Evolutionary conservation across 176 grass and related monocot species (phyloP), one percentile per base, ranked within the genome.

Genomic region (Luzula sylvatica): DNA sequence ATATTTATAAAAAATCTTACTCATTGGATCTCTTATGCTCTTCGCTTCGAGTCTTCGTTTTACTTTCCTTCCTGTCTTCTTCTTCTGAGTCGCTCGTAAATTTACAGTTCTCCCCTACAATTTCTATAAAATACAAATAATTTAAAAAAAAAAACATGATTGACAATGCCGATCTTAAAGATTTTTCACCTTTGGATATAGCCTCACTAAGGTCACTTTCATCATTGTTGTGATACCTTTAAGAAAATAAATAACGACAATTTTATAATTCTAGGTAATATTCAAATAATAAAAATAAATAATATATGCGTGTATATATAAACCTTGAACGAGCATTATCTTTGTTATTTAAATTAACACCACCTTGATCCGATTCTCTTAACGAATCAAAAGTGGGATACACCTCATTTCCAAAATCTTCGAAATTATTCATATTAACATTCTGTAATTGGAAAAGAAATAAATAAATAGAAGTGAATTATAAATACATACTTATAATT

Each of bases 161-260:
- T 1, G 8, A 49, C 45, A 18, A 14, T 46, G 43, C 35, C 7
- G 16, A 43, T 35, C 32, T 46, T 55, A 65, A 65, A 25, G 30
- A 64, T 20, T 17, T 2, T 19, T 50, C 14, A 78, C 75, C 75
- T 72, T 72, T 66, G 13, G 68, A 66, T 56, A 67, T 60, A 58
- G 68, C 75, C 45, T 67, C 68, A 65, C 75, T 61, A 59, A 72
- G 53, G 57, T 71, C 67, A 79, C 68, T 72, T 79, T 53, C 68
- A 53, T 67, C 62, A 14, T 72, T 55, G 50, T 71, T 72, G 18
- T 46, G 53, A 72, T 67, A 67, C 70, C 75, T 72, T 72, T 14
- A 42, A 30, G 50, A 29, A n/a, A n/a, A 53, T 56, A 53, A 47
- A 40, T 72, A 29, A 53, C 45, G 42, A 48, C 51, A 47, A 15